Evolutionary conservation across 768 basidiomycete species (phyloP).

Genomic region (Rhodotorula taiwanensis): DNA sequence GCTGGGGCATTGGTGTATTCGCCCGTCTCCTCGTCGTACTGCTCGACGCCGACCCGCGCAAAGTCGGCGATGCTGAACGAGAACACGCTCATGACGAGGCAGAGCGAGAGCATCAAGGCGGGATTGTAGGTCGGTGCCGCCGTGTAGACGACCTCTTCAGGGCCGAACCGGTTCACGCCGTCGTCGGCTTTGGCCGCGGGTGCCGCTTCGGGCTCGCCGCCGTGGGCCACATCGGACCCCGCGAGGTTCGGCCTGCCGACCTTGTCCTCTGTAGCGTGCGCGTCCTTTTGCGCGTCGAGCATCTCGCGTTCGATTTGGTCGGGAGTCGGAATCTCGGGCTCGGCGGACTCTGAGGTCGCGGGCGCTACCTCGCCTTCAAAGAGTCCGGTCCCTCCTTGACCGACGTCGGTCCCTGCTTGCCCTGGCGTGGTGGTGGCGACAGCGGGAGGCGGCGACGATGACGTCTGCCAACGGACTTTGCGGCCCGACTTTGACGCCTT

Average conservation of each 20-base stretch:
- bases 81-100: constrained; percentile 25
- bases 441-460: neutral
- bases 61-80: constrained; percentile 19
- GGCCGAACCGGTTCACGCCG: no score
- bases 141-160: constrained; percentile 26
- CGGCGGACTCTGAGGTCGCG: neutral
- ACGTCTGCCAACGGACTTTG: neutral
- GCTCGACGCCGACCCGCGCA: constrained; percentile 20
- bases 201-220: neutral
- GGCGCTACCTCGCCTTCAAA: constrained; percentile 4
- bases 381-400: neutral
- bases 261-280: neutral
- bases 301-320: constrained; percentile 17
- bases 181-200: neutral
- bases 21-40: constrained; percentile 15
- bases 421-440: neutral
- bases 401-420: constrained; percentile 22
- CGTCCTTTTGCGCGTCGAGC: constrained; percentile 1
- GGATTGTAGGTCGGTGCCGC: constrained; percentile 13
- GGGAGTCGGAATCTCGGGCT: constrained; percentile 6
- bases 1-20: constrained; percentile 19
- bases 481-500: neutral
- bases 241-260: constrained; percentile 11
- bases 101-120: constrained; percentile 21
- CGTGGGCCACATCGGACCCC: constrained; percentile 10